phyloP scores from a whole-genome alignment of 1,139 yeast genomes.

The Pichia terricola region DNA sequence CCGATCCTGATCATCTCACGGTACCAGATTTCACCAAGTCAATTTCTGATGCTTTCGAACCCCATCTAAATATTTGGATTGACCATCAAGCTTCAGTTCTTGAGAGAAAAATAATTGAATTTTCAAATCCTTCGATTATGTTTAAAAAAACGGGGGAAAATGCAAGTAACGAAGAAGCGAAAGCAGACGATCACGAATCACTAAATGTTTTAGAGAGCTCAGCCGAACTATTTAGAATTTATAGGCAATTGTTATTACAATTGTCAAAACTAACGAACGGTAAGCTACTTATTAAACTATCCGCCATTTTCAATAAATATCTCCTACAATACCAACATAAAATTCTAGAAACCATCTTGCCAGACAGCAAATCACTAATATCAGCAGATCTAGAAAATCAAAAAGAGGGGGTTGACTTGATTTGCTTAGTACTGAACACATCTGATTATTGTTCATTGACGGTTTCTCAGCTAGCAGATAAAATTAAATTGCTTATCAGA shows the following conservation, averaged over 20 bases:
- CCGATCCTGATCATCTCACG: slow-evolving; percentile 11
- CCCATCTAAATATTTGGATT: slow-evolving; percentile 80
- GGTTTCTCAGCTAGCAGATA: slow-evolving; percentile 64
- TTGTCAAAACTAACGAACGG: slow-evolving; percentile 69
- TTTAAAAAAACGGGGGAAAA: slow-evolving; percentile 31
- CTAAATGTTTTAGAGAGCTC: slow-evolving; percentile 43
- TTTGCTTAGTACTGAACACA: slow-evolving; percentile 72
- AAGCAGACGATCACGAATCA: slow-evolving; percentile 9
- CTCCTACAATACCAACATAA: slow-evolving; percentile 54
- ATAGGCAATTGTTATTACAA: slow-evolving; percentile 65
- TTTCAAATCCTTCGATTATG: slow-evolving; percentile 40
- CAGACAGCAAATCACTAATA: slow-evolving; percentile 29
- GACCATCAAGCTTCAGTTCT: slow-evolving; percentile 67
- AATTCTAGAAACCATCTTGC: slow-evolving; percentile 52
- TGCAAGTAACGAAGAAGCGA: slow-evolving; percentile 20
- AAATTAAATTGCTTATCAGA: slow-evolving; percentile 39
- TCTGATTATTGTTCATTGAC: slow-evolving; percentile 84
- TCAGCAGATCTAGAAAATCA: slow-evolving; percentile 26
- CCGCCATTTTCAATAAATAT: slow-evolving; percentile 59
- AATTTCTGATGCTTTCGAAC: slow-evolving; percentile 73
- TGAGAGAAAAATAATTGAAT: slow-evolving; percentile 51
- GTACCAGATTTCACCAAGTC: slow-evolving; percentile 34
- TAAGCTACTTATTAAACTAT: slow-evolving; percentile 51
- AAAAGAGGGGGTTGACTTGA: slow-evolving; percentile 52
- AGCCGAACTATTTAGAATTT: slow-evolving; percentile 73